Evolutionary conservation across 2,329 filamentous ascomycete genomes (phyloP), one percentile per base, ranked within the genome.

Genomic region (Beauveria sp.): DNA sequence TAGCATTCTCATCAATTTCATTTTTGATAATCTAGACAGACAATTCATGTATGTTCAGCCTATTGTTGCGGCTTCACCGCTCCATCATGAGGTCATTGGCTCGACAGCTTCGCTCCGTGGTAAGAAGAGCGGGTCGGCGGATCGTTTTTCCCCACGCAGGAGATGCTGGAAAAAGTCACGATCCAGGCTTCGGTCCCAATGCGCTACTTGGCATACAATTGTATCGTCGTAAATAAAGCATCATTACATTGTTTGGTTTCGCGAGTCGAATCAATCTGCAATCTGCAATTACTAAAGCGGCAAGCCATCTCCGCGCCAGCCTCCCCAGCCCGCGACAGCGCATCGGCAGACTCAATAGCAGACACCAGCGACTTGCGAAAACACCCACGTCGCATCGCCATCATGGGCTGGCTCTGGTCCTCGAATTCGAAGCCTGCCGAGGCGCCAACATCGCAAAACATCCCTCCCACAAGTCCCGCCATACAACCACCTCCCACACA

Each of bases 401-500:
- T 60, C 64, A 87, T 87, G 85, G 84, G 83, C 66, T 87, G 85
- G 85, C 75, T 86, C 64, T 87, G 83, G 82, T 76, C 80, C 63
- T 76, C 74, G 6, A 20, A 30, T 28, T 65, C 73, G 18, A 71
- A 72, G 66, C 64, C 64, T 10, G 8, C 26, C 40, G 38, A 70
- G 20, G 49, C 67, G 16, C 42, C 66, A 49, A 66, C 67, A 42
- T 58, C 64, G 38, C 67, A 68, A 54, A 66, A 70, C 54, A 59
- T 65, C 58, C 45, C 66, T 22, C 49, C 68, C 46, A 63, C 66
- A 38, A 61, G 69, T 55, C 60, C 67, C 40, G 22, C 68, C 34
- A 5, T 28, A 40, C 50, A 47, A 59, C 65, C 46, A 62, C 63
- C 42, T 40, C 66, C 46, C 34, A 57, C 18, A 65, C 69, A 10